Percentiles rank a stretch among this genome's conserved stretches.
Evolutionary conservation across 768 basidiomycete species (phyloP).

Genomic region (Dentipellis fragilis): DNA sequence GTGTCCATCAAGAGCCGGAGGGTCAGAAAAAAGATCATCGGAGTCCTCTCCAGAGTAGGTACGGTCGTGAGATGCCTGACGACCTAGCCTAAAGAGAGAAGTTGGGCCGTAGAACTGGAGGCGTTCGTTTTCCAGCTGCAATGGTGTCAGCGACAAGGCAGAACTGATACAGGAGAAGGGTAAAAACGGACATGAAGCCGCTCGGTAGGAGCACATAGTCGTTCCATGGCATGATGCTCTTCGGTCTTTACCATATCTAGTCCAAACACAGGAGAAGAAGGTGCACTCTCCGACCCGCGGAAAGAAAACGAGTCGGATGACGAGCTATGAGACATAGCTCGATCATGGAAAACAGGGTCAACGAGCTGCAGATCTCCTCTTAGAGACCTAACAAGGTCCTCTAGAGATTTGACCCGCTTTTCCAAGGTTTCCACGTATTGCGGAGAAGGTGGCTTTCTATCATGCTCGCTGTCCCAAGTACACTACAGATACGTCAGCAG

Average conservation of each 20-base stretch:
- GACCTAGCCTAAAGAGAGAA: neutral
- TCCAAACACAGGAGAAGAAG: neutral
- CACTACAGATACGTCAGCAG: conserved; percentile 11
- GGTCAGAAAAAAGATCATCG: neutral
- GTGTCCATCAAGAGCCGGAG: neutral
- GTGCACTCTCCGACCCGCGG: neutral
- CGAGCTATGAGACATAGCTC: neutral
- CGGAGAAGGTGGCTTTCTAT: conserved; percentile 13
- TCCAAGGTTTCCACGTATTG: conserved; percentile 21
- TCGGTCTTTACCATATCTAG: conserved; percentile 1
- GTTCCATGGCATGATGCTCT: conserved; percentile 1
- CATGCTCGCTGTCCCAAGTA: conserved; percentile 21
- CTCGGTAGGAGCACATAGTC: conserved; percentile 3
- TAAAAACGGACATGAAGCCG: conserved; percentile 4
- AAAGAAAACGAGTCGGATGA: neutral
- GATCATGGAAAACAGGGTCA: neutral
- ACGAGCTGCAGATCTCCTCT: conserved; percentile 3
- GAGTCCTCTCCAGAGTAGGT: neutral
- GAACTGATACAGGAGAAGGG: neutral
- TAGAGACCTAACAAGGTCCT: conserved; percentile 12
- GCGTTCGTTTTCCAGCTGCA: neutral
- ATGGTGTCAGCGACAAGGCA: neutral
- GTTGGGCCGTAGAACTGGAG: conserved; percentile 9
- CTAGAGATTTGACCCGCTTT: conserved; percentile 15
- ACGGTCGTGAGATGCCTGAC: neutral